phyloP scores from a whole-genome alignment of 805 yeast genomes.

The Saturnispora quitensis region DNA sequence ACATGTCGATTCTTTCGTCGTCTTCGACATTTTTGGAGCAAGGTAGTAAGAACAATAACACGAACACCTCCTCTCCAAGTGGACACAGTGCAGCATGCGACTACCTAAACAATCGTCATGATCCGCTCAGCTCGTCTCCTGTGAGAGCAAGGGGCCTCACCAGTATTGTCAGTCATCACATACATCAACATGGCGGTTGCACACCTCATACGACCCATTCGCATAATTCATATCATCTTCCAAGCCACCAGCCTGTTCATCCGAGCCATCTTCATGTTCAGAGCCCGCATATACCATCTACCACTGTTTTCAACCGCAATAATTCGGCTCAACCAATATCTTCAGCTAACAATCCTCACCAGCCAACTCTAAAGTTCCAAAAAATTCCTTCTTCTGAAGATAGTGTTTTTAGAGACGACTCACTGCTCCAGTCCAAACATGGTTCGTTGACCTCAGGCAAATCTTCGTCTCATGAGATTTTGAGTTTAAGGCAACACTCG shows the following conservation, averaged over 20 bases:
- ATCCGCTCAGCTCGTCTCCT: not conserved
- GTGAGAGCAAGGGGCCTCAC: not conserved
- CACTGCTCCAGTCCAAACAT: constrained; percentile 2
- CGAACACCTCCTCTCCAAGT: not conserved
- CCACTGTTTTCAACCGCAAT: not conserved
- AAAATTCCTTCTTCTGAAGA: constrained; percentile 4
- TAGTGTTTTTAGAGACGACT: not conserved
- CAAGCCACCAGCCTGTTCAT: not conserved
- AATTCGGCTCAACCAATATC: not conserved
- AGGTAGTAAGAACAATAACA: not conserved
- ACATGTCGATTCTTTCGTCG: not conserved
- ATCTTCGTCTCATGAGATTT: not conserved
- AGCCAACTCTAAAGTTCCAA: not conserved
- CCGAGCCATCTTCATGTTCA: not conserved
- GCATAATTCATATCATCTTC: not conserved
- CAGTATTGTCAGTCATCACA: not conserved
- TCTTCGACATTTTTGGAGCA: not conserved
- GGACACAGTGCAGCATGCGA: not conserved
- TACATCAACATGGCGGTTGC: not conserved
- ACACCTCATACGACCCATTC: not conserved
- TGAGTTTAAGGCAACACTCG: constrained; percentile 13
- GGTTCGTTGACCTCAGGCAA: constrained; percentile 5
- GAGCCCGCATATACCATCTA: not conserved
- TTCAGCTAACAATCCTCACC: not conserved
- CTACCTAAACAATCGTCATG: not conserved